Base-by-base conservation (phyloP, 1,139 yeast genomes). In the Taiozyma onychis region DNA sequence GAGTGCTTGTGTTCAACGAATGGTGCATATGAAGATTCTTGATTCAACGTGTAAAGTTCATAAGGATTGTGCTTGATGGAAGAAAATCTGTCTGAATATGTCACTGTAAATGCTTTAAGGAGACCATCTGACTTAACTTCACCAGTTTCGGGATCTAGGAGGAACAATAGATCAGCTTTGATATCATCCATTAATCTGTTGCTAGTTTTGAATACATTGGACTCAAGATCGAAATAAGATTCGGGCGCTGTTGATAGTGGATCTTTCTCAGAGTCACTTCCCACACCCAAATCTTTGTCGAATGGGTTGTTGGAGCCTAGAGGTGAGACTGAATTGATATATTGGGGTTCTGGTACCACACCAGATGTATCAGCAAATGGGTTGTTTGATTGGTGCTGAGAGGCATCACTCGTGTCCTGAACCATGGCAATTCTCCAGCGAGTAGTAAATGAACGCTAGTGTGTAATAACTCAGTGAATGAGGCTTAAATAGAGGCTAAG, bases 151-250 rank as follows among this genome's bases (percentile, higher is more conserved):
- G 53, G 52, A 27, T 56, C 56, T n/a, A 54, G 41, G 3, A 62
- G 45, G 41, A 61, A 62, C 5, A 56, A 39, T 21, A 66, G 42
- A 47, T 66, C 70, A 11, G 61, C 58, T 28, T 77, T 71, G 42
- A 85, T 63, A 60, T 85, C 93, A 61, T 84, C 89, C 30, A 85
- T 58, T 32, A 85, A 72, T 48, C 93, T 70, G 58, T 85, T 85
- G 28, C 83, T 68, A 0, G 91, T 83, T 60, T 85, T 85, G 66
- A 78, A 81, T 2, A 55, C 51, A 5, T 44, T 39, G n/a, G 28
- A 6, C 16, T 39, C 43, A 22, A 39, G 43, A 39, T 24, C 43
- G 11, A 16, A 18, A 21, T 43, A 18, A 26, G 32, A n/a, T 27
- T 43, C 42, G 14, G 18, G 4, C 18, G 35, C 18, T 7, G 18